Evolutionary conservation across 1,139 yeast genomes (phyloP), one percentile per base, ranked within the genome.

Genomic region (Pichia sp.): DNA sequence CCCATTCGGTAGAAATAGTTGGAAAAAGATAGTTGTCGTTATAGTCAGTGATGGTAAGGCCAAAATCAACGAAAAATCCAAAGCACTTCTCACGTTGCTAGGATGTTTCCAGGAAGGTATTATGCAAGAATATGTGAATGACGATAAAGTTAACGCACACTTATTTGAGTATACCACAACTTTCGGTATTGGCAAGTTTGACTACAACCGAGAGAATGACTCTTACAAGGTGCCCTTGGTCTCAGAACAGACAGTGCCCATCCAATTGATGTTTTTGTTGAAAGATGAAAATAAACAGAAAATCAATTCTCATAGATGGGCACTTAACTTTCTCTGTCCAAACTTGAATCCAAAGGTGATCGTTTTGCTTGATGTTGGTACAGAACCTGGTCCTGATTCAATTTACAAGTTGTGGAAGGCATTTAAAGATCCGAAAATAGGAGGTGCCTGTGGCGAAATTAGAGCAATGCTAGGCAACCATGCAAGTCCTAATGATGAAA

Each of bases 371-470:
- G 94, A 83, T 57, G 86, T 87, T 43, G 94, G 94, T 48, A 83
- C 94, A 6, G 76, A 75, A 45, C 93, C 94, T 2, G 69, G 79
- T 6, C 71, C 74, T 45, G 79, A 77, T 49, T 77, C 93, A 13
- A 74, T 83, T 44, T 83, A 73, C 58, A 77, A 80, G 51, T 66
- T 83, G 41, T 83, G 94, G 93, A 72, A 74, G 51, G 61, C 82
- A 5, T 83, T 83, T 58, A 77, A 78, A 45, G 77, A 82, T 55
- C 74, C 79, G 2, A 69, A 71, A 43, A 84, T 83, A 13, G 94
- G 86, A 3, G 94, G 94, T 23, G 88, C 93, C 1, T 83, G 94
- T 66, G 94, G 94, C 32, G 94, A 83, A 56, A 82, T 84, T 66
- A 69, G 72, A 42, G 83, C 83, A 6, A 69, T 78, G 49, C 64